Evolutionary conservation across 2,329 filamentous ascomycete genomes (phyloP).

Genomic region (Aspergillus hortae): DNA sequence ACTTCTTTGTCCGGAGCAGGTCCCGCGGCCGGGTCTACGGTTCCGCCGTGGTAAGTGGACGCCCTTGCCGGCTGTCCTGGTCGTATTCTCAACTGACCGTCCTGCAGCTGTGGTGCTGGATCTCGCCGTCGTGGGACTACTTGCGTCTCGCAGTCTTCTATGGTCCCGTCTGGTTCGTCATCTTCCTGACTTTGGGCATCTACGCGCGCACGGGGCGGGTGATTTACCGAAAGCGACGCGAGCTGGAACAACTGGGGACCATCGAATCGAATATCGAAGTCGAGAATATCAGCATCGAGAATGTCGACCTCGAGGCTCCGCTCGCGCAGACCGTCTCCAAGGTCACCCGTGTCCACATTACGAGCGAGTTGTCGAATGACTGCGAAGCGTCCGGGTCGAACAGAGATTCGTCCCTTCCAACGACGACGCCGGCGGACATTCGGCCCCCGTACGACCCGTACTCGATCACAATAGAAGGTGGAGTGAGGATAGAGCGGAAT

Average conservation of each 20-base stretch:
- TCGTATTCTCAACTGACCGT: background rate
- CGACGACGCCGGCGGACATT: constrained; percentile 1
- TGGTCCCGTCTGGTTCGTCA: constrained; percentile 42
- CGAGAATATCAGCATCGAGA: constrained; percentile 30
- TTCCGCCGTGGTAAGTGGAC: constrained; percentile 55
- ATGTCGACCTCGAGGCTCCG: constrained; percentile 40
- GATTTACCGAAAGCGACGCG: constrained; percentile 55
- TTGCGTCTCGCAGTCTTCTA: constrained; percentile 75
- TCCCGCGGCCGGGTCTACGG: constrained; percentile 63
- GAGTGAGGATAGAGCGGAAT: constrained; percentile 4
- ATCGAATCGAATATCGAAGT: constrained; percentile 41
- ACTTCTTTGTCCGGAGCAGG: constrained; percentile 60
- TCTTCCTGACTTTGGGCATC: constrained; percentile 37
- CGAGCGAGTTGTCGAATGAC: constrained; percentile 45
- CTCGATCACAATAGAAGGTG: constrained; percentile 30
- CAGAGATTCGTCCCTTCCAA: constrained; percentile 5
- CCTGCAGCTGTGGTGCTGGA: constrained; percentile 74
- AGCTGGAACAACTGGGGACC: constrained; percentile 55
- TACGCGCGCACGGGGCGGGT: constrained; percentile 39
- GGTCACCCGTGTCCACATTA: constrained; percentile 64
- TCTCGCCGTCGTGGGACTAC: constrained; percentile 63
- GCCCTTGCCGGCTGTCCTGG: background rate
- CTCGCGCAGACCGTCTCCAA: constrained; percentile 45
- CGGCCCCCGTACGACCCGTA: constrained; percentile 23
- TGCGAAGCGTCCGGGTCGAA: background rate